Conservation (phyloP, 1,139 yeast genomes). For the Yamadazyma siamensis region DNA sequence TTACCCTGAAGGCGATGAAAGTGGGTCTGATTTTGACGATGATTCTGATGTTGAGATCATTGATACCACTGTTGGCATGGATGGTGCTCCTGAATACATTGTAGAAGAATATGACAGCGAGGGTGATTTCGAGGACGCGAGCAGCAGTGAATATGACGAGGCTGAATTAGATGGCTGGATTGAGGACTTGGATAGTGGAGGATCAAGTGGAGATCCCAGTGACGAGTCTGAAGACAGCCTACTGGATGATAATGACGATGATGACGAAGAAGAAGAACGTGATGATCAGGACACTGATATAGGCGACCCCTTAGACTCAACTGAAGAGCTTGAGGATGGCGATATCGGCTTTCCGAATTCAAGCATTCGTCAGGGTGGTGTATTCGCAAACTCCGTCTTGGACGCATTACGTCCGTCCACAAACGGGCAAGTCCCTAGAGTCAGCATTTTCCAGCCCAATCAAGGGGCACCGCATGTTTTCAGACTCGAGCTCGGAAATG, state of each 20-base stretch:
- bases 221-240: slow-evolving; percentile 22
- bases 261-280: slow-evolving; percentile 1
- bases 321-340: slow-evolving; percentile 18
- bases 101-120: slow-evolving; percentile 26
- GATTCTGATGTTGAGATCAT: slow-evolving; percentile 39
- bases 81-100: slow-evolving; percentile 25
- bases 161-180: slow-evolving; percentile 46
- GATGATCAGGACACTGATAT: slow-evolving; percentile 1
- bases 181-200: slow-evolving; percentile 32
- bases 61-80: slow-evolving; percentile 34
- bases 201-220: no score
- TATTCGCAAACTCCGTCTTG: slow-evolving; percentile 21
- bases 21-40: slow-evolving; percentile 9
- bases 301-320: slow-evolving; percentile 20
- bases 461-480: slow-evolving; percentile 10
- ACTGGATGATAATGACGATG: slow-evolving; percentile 1
- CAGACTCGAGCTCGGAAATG: slow-evolving; percentile 10
- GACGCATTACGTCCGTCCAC: slow-evolving; percentile 23
- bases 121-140: slow-evolving; percentile 24
- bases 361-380: slow-evolving; percentile 4
- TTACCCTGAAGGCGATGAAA: slow-evolving; percentile 12
- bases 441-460: neutral
- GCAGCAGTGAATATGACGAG: slow-evolving; percentile 34
- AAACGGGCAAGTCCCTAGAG: slow-evolving; percentile 17
- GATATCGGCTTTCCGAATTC: slow-evolving; percentile 8